Evolutionary conservation across 352 stramenopile species (phyloP), one percentile per base, ranked within the genome.

Genomic region (Phytophthora syringae): DNA sequence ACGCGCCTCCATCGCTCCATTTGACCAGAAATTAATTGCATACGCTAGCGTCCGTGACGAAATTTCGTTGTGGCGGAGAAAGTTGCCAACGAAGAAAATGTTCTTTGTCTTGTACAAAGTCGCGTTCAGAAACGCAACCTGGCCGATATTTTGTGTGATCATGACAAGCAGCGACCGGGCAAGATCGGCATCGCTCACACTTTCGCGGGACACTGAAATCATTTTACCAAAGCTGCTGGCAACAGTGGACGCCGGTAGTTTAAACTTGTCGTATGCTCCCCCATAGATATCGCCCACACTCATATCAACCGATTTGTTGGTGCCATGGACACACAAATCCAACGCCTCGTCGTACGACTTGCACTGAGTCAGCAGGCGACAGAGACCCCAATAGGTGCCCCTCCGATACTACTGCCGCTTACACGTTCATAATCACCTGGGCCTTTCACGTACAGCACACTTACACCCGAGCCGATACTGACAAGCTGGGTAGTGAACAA

Each of bases 221-320:
- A 95, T 94, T 67, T 91, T 90, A 16, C 86, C 98, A 79, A 99
- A 99, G 45, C 95, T 99, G 60, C 94, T 98, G 5, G 98, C 98
- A 5, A 99, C 97, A 7, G 90, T 91, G 11, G 84, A 91, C 0
- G 89, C 90, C 7, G 83, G 90, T 12, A 98, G 72, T 40, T 97
- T 94, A 52, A 98, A 98, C 59, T 97, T 96, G 22, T 97, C 93
- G 81, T 98, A 98, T 36, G 93, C 90, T 49, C 90, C 88, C 11
- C 98, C 98, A 74, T 99, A 99, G 67, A 99, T 99, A 74, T 99
- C 98, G 22, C 96, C 95, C 30, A 99, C 98, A 65, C 98, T 98
- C 93, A 99, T 98, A 75, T 99, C 96, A 10, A 99, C 94, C 20
- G 82, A 82, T 55, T 86, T 73, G 67, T 95, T 95, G 51, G 82